These are phyloP conservation scores for Sungouiella blattae DNA, from an alignment of 805 yeast genomes.

Conservation along the genomic window DNA sequence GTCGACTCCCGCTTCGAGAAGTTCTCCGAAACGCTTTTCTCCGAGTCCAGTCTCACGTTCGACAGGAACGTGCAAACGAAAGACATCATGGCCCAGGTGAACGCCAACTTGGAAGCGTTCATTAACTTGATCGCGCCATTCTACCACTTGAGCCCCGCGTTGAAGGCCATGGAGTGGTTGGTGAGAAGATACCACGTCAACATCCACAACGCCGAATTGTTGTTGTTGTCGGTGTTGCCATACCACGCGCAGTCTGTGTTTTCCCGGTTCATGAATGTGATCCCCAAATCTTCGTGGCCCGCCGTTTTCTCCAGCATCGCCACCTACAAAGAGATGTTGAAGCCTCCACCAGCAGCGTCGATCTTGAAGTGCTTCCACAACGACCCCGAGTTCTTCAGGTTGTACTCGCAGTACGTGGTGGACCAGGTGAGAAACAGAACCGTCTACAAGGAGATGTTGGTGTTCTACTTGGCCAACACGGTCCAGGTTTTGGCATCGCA, in stretches of 20 bases:
- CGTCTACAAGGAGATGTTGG: constrained; percentile 64
- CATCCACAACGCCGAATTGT: constrained; percentile 68
- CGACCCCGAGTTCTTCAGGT: constrained; percentile 63
- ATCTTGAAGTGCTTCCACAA: constrained; percentile 66
- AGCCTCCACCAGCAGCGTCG: constrained; percentile 63
- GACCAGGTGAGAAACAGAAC: constrained; percentile 50
- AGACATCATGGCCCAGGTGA: constrained; percentile 72
- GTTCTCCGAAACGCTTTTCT: constrained; percentile 72
- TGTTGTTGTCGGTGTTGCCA: constrained; percentile 75
- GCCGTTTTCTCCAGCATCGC: constrained; percentile 69
- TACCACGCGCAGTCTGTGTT: constrained; percentile 74
- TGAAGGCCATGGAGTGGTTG: constrained; percentile 90
- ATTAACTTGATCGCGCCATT: constrained; percentile 71
- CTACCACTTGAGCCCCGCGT: constrained; percentile 69
- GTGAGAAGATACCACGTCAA: constrained; percentile 87
- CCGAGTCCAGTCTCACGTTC: constrained; percentile 72
- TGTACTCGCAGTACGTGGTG: constrained; percentile 57
- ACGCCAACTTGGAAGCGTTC: constrained; percentile 71
- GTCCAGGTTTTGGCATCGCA: constrained; percentile 67
- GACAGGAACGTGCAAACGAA: constrained; percentile 80
- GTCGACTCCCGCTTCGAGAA: constrained; percentile 72
- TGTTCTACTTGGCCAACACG: constrained; percentile 73
- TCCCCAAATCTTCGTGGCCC: constrained; percentile 63
- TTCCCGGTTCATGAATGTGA: constrained; percentile 67
- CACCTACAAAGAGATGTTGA: constrained; percentile 61